Percentiles rank a stretch among this genome's conserved stretches.
These are phyloP conservation scores for Dujonia santamariae DNA, from an alignment of 1,139 yeast species.

Conservation along the genomic window DNA sequence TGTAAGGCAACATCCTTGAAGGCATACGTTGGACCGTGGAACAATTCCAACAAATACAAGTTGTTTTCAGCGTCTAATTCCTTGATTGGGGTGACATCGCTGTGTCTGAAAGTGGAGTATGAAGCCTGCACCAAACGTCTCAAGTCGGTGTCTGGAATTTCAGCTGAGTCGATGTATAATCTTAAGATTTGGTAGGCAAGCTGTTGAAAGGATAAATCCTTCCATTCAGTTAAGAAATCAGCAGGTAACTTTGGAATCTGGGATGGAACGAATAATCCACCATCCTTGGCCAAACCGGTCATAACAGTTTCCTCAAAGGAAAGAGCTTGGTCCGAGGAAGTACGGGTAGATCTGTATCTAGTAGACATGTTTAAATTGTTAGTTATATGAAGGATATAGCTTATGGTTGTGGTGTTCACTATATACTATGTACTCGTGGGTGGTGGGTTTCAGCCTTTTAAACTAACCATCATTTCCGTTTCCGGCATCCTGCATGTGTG, in stretches of 20 bases:
- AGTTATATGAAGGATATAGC: too few species aligned
- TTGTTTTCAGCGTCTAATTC: slow-evolving; percentile 53
- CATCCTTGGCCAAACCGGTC: slow-evolving; percentile 93
- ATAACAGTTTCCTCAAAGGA: slow-evolving; percentile 91
- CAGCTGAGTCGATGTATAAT: slow-evolving; percentile 64
- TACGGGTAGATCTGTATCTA: slow-evolving; percentile 85
- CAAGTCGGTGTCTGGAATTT: slow-evolving; percentile 72
- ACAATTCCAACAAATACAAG: slow-evolving; percentile 79
- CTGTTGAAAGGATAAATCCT: slow-evolving; percentile 71
- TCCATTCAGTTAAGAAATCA: slow-evolving; percentile 66
- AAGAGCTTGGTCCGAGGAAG: slow-evolving; percentile 48
- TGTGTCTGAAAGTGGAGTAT: slow-evolving; percentile 85
- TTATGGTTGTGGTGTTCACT: too few species aligned
- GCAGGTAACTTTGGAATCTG: slow-evolving; percentile 67
- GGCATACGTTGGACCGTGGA: slow-evolving; percentile 99
- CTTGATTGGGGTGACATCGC: slow-evolving; percentile 80
- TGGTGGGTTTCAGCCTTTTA: too few species aligned
- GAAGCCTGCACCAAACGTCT: slow-evolving; percentile 61
- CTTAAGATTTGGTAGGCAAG: slow-evolving; percentile 85
- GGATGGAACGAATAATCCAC: slow-evolving; percentile 91
- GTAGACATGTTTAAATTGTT: slow-evolving; percentile 32
- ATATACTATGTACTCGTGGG: too few species aligned
- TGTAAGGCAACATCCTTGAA: slow-evolving; percentile 98
- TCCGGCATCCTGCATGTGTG: too few species aligned
- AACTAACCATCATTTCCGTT: too few species aligned